Percentiles rank a stretch among this genome's conserved stretches.
Conservation (phyloP, 345 rosid genomes). For the Citrus hindsii region DNA sequence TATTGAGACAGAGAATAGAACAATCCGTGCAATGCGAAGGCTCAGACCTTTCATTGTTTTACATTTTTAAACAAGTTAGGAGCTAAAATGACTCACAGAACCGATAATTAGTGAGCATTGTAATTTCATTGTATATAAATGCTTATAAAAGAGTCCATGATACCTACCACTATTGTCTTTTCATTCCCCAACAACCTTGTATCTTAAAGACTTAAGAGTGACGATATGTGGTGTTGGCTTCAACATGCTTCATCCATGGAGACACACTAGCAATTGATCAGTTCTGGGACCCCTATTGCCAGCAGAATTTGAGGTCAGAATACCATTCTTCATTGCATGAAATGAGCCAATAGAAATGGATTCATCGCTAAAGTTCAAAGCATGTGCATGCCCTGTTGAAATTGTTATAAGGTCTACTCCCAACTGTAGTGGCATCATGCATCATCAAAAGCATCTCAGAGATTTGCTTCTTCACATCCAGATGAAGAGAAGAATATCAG, state of each 20-base stretch:
- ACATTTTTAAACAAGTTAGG: neutral
- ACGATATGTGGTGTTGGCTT: conserved; percentile 47
- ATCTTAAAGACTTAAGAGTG: neutral
- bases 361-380: neutral
- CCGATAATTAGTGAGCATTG: conserved; percentile 19
- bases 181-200: conserved; percentile 37
- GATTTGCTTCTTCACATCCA: neutral
- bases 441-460: conserved; percentile 52
- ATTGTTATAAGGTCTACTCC: conserved; percentile 41
- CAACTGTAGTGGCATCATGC: conserved; percentile 65
- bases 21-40: conserved; percentile 14
- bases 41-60: neutral
- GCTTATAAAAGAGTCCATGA: neutral
- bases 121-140: neutral
- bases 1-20: conserved; percentile 20
- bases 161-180: conserved; percentile 30
- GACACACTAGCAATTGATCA: conserved; percentile 23
- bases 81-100: neutral
- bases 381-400: neutral
- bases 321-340: no score
- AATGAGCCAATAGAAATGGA: neutral
- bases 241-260: conserved; percentile 43
- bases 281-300: no score
- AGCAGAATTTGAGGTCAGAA: no score
- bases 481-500: neutral